Conservation (phyloP, 2,329 filamentous ascomycete species). For the Atkinsonella texensis region DNA sequence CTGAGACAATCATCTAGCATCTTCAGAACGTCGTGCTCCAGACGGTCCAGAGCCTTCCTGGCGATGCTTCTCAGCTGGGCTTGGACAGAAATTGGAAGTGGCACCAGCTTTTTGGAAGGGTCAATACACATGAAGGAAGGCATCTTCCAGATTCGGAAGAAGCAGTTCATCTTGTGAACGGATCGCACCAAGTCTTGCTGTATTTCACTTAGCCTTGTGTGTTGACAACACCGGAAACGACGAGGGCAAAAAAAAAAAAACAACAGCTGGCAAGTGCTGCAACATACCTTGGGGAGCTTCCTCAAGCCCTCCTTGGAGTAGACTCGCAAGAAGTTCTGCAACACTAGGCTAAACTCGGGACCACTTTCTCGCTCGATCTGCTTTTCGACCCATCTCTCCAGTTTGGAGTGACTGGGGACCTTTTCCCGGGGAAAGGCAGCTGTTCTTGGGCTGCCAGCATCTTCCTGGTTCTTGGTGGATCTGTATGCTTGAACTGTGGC, state of each 20-base stretch:
- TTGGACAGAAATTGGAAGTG: conserved; percentile 27
- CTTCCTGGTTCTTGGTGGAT: conserved; percentile 18
- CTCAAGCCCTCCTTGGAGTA: conserved; percentile 22
- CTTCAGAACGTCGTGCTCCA: conserved; percentile 28
- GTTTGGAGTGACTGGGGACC: conserved; percentile 22
- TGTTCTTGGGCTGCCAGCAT: conserved; percentile 19
- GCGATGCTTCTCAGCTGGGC: conserved; percentile 28
- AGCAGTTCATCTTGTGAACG: conserved; percentile 35
- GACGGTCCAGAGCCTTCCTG: conserved; percentile 22
- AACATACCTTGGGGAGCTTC: conserved; percentile 27
- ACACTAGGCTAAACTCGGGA: conserved; percentile 19
- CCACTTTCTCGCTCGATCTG: conserved; percentile 23
- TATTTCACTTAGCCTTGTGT: conserved; percentile 10
- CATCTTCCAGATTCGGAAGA: conserved; percentile 37
- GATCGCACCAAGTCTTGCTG: conserved; percentile 30
- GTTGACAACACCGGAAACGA: no score
- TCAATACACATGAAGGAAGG: conserved; percentile 29
- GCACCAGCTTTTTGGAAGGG: conserved; percentile 23
- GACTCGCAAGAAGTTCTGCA: conserved; percentile 25
- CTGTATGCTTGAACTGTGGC: conserved; percentile 27
- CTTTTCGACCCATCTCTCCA: conserved; percentile 26
- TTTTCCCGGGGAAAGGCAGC: conserved; percentile 25
- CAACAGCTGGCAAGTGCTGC: neutral
- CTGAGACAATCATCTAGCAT: conserved; percentile 27
- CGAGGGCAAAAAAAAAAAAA: neutral